Base-by-base conservation (phyloP, 2,329 filamentous ascomycete genomes). In the Allantophomopsis cytisporea region DNA sequence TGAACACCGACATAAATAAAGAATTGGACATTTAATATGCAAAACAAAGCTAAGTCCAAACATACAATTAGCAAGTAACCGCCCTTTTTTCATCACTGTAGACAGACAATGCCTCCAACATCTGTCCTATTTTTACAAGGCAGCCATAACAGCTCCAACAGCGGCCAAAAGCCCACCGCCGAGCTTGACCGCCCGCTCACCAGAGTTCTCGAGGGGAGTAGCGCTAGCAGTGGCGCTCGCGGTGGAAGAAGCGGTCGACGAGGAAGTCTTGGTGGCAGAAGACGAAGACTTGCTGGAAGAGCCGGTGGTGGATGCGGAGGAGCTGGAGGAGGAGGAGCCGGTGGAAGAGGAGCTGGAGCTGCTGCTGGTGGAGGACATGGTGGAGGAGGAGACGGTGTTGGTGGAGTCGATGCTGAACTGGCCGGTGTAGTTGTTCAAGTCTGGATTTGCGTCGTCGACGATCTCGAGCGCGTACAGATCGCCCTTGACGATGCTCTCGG, bases 241-340 rank as follows among this genome's bases (percentile, higher is more conserved):
- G 10, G 23, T 39, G 8, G 14, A 13, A 10, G 32, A 35, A 7
- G 38, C 23, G 12, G 16, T 39, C 10, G 37, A 7, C 8, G 16
- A 32, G 13, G 31, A 8, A 51, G 23, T 44, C 47, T 5, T 47
- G 42, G 14, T 34, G 12, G 31, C 31, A 10, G 31, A 15, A 14
- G 31, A 7, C 7, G 31, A 16, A 21, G 40, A 7, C 32, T 42
- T 7, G 41, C 45, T 8, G 15, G 41, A n/a, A 40, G 39, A 28
- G 10, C 31, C 31, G 16, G 31, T 34, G 16, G 47, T n/a, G 45
- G 49, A 7, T 37, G 48, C 8, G 47, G 51, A 7, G 47, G 51
- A 15, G 41, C 50, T 36, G 41, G 47, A 7, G 51, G 63, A 37
- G 56, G 63, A 7, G 42, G 52, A 35, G 55, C 31, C 23, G 16